A percentile compares a stretch with the other conserved stretches of the same genome.
Conservation (phyloP, 1,139 yeast species). For the Candida dubliniensis region DNA sequence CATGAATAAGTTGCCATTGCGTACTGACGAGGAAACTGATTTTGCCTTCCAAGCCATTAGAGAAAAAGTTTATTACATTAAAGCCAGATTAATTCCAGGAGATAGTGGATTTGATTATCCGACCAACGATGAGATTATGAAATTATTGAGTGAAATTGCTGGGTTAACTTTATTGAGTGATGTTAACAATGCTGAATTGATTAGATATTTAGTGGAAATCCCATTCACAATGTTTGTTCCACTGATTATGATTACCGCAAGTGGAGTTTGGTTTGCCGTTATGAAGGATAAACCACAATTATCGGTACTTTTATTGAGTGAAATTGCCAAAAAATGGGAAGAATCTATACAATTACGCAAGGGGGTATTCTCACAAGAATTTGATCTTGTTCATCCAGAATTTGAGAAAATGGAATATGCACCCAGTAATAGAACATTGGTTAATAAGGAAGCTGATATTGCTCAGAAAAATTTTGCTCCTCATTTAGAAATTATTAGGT, state of each 20-base stretch:
- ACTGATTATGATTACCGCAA: conserved; percentile 62
- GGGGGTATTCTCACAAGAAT: conserved; percentile 66
- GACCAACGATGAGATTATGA: conserved; percentile 31
- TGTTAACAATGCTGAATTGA: conserved; percentile 49
- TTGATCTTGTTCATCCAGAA: conserved; percentile 65
- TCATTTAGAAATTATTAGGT: conserved; percentile 65
- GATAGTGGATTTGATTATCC: conserved; percentile 4
- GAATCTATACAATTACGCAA: conserved; percentile 53
- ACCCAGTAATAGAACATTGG: conserved; percentile 69
- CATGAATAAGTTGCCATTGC: conserved; percentile 35
- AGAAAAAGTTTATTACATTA: conserved; percentile 14
- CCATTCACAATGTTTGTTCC: conserved; percentile 72
- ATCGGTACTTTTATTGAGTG: conserved; percentile 64
- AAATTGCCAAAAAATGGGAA: conserved; percentile 70
- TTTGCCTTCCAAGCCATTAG: conserved; percentile 24
- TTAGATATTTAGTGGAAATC: conserved; percentile 60
- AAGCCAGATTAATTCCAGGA: conserved; percentile 11
- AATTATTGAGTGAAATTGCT: conserved; percentile 49
- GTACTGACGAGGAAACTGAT: conserved; percentile 31
- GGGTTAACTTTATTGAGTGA: conserved; percentile 51
- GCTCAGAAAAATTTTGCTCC: conserved; percentile 64
- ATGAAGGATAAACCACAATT: conserved; percentile 64
- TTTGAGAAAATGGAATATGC: conserved; percentile 82
- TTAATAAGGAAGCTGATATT: conserved; percentile 51
- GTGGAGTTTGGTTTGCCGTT: conserved; percentile 77